Base-by-base conservation (phyloP, 2,329 filamentous ascomycete species). In the Emergomyces africanus region DNA sequence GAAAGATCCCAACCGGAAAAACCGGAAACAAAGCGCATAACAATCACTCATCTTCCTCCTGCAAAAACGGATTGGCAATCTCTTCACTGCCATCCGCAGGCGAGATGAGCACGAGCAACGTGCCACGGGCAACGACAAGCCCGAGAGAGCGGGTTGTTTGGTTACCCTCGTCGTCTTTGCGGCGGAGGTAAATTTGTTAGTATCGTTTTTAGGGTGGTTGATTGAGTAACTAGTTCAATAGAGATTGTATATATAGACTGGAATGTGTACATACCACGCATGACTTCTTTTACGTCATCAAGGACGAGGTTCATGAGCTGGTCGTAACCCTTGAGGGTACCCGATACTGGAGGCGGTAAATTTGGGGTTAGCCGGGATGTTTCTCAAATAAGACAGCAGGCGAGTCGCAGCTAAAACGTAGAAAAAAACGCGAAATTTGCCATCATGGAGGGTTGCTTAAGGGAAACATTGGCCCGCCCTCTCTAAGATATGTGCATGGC, bases 231-330 rank as follows among this genome's bases (percentile, higher is more conserved):
- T 4, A 20, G 18, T 14, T 44, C 20, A 18, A 44, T n/a, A 23
- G 15, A 15, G 30, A n/a, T 33, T 42, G n/a, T n/a, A 54, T 25
- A 44, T 44, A n/a, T 20, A 44, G 20, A 44, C 18, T 44, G 41
- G 41, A 5, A 44, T n/a, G 41, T 41, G 18, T 58, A 68, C 80
- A 63, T 77, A 95, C 92, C 92, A 79, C 87, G 83, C 75, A 96
- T 85, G 54, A 87, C 82, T 73, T 99, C 94, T 72, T 94, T 85
- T 57, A 95, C 92, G 66, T 97, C 89, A 69, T 97, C 94, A 59
- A 99, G 79, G 30, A 99, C 94, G 62, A 99, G 80, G 72, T 99
- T 99, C 91, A 97, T 97, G 61, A 99, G 81, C 67, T 94, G 91
- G 72, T 99, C 94, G 73, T 91, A 97, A 63, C 94, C 94, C 75